phyloP scores from a whole-genome alignment of 805 yeast species.

The Candida sakaeoensis region DNA sequence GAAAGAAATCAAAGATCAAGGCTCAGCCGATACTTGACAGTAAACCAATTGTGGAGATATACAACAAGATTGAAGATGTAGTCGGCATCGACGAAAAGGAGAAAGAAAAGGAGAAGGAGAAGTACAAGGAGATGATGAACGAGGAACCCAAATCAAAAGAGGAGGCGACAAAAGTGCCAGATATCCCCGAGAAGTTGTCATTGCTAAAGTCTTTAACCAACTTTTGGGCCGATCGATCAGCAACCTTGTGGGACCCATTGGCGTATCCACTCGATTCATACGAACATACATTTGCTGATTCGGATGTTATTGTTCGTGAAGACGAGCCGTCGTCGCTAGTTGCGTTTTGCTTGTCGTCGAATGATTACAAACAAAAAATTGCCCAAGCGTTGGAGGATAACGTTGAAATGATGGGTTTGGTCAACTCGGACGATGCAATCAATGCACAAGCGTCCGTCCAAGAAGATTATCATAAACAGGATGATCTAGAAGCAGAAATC shows the following conservation, averaged over 20 bases:
- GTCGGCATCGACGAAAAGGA: constrained; percentile 47
- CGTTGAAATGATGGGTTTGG: not conserved
- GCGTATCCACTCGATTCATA: constrained; percentile 74
- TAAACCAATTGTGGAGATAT: constrained; percentile 87
- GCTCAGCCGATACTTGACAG: constrained; percentile 71
- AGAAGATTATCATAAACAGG: constrained; percentile 12
- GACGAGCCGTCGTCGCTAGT: constrained; percentile 95
- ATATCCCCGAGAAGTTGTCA: constrained; percentile 64
- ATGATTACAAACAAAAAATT: constrained; percentile 73
- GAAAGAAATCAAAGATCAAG: constrained; percentile 55
- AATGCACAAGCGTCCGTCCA: not conserved
- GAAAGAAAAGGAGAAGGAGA: constrained; percentile 6
- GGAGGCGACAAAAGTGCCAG: constrained; percentile 19
- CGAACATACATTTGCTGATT: constrained; percentile 91
- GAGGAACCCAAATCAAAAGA: constrained; percentile 6
- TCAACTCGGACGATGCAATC: not conserved
- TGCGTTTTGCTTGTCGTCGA: constrained; percentile 85
- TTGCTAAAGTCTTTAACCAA: constrained; percentile 78
- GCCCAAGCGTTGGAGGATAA: constrained; percentile 17
- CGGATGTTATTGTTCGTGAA: constrained; percentile 89
- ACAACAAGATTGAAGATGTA: constrained; percentile 83
- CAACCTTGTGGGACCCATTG: constrained; percentile 90
- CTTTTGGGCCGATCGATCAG: constrained; percentile 97
- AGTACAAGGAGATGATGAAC: constrained; percentile 2
- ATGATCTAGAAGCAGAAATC: constrained; percentile 10